Conservation (phyloP, 768 basidiomycete genomes). For the Pholiota microspora region DNA sequence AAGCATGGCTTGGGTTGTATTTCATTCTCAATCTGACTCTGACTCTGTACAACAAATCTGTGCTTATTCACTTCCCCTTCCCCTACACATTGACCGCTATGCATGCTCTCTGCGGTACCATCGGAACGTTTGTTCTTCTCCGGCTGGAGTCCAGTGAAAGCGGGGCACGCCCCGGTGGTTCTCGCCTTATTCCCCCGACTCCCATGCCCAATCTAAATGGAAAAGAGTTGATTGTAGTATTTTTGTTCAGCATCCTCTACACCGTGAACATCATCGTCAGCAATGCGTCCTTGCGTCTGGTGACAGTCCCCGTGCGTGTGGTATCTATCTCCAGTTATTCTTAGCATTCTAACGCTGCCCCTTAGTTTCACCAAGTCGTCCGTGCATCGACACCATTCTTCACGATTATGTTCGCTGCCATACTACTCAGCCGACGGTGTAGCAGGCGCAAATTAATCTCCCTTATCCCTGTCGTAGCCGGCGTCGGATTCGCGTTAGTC, state of each 20-base stretch:
- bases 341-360: neutral
- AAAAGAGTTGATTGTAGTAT: slow-evolving; percentile 60
- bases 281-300: slow-evolving; percentile 85
- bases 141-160: slow-evolving; percentile 23
- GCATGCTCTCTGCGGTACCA: slow-evolving; percentile 82
- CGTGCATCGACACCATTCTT: slow-evolving; percentile 92
- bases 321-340: neutral
- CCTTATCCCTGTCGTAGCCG: slow-evolving; percentile 81
- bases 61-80: slow-evolving; percentile 90
- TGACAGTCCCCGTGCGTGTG: slow-evolving; percentile 80
- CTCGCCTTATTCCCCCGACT: slow-evolving; percentile 5
- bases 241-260: slow-evolving; percentile 86
- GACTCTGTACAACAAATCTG: slow-evolving; percentile 93
- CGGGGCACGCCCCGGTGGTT: neutral
- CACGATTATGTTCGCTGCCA: slow-evolving; percentile 73
- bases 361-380: slow-evolving; percentile 96
- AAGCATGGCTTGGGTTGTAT: slow-evolving; percentile 73
- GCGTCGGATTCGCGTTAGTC: slow-evolving; percentile 88
- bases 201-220: slow-evolving; percentile 33
- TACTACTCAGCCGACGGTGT: slow-evolving; percentile 63
- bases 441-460: slow-evolving; percentile 65
- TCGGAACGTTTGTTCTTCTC: slow-evolving; percentile 73
- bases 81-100: slow-evolving; percentile 94
- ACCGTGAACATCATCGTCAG: slow-evolving; percentile 94
- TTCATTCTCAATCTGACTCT: slow-evolving; percentile 89